Evolutionary conservation across 805 yeast genomes (phyloP), one percentile per base, ranked within the genome.

Genomic region (Saccharomycopsis babjevae): DNA sequence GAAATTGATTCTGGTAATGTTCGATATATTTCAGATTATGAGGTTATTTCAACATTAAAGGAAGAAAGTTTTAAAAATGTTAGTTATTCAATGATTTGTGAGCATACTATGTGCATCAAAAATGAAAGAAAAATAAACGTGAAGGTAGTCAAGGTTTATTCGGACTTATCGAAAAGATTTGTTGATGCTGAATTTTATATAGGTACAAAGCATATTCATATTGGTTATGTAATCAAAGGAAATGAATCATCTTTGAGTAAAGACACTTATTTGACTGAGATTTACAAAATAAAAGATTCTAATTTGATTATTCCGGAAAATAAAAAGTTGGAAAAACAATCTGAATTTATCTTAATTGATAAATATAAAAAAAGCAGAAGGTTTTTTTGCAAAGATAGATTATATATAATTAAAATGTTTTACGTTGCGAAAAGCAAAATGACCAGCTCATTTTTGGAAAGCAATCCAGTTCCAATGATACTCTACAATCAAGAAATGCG

Each of bases 151-250:
- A 77, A 80, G 7, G 65, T 83, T 11, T 85, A 75, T 67, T 82
- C 83, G 61, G 72, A 73, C 2, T 72, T 71, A 1, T 73, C 75
- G 18, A 78, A 78, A 18, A 72, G 79, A 36, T 83, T 80, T 65
- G 73, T 79, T 16, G 85, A 88, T 1, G 85, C 85, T 4, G 78
- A 81, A 0, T 61, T 89, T 62, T 83, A 82, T 65, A 77, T 89
- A 59, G 96, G 96, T 5, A 79, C 87, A 28, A 38, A 39, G 16
- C 55, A 58, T 25, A 28, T 58, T 15, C 57, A 54, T 30, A n/a
- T 28, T 13, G 34, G 39, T 2, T 39, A 57, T 60, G n/a, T 78
- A 72, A 46, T 61, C 13, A 72, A 72, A 1, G 59, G 66, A 57
- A 77, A 61, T 63, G 68, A 66, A 78, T 15, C 52, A 13, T 46